Base-by-base conservation (phyloP, 345 rosid species). In the Iberis pinnata region DNA sequence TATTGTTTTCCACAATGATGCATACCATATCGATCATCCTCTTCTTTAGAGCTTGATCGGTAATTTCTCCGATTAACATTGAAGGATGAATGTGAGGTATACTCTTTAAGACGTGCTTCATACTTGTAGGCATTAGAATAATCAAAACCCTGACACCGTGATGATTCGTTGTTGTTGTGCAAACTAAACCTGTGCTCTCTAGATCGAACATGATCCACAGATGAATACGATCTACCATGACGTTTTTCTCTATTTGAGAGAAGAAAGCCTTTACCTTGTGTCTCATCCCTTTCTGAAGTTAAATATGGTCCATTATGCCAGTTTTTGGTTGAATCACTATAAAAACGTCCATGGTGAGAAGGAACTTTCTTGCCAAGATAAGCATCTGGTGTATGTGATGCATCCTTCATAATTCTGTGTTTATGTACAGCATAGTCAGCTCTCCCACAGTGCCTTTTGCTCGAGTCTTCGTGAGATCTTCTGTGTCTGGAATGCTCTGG, bases 181-280 rank as follows among this genome's bases (percentile, higher is more conserved):
- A 52, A 63, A 50, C 44, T 72, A 49, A 52, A 69, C 58, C 16
- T 67, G 43, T 15, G 64, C 49, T 37, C 73, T 25, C 68, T 74
- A 48, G n/a, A 14, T 59, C 76, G 63, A 37, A 33, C 49, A 62
- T 36, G 42, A 63, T 54, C 58, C 64, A 64, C 24, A 19, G 73
- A 60, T 39, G 65, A 18, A 48, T 56, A 31, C 44, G 58, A 68
- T 50, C 72, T 61, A 47, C 60, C 55, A 65, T 38, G 54, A 13
- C 11, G 24, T 20, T 37, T 56, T 49, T 39, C 53, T 49, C 64
- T 60, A 12, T 69, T 57, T 45, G 74, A 52, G 43, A 45, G 37
- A 9, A 40, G 48, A 40, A 49, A 53, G 35, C 59, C 56, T 61
- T 38, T 55, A 54, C 25, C 58, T 41, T 18, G 47, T 26, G 48